Base-by-base conservation (phyloP, 164 flowering plant species). In the Saururus chinensis region DNA sequence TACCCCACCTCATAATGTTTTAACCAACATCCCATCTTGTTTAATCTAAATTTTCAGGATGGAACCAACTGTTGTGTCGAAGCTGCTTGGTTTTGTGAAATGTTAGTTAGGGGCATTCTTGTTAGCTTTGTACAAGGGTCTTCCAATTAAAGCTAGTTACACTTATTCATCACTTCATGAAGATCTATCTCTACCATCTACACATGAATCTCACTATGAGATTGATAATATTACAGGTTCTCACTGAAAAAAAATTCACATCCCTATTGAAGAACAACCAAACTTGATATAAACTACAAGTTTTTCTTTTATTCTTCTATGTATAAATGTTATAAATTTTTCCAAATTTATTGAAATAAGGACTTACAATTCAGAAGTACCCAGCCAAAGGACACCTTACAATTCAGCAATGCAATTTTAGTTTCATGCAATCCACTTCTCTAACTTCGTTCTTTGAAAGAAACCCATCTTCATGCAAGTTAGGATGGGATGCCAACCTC, bases 51-150 rank as follows among this genome's bases (percentile, higher is more conserved):
- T 41, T 62, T 64, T 24, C 75, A 87, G 95, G 75, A 68, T 82
- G 70, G 95, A 88, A 60, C 61, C 60, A 73, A 19, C 7, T 51
- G n/a, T 66, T 69, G 21, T 80, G 42, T 82, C 81, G 12, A 88
- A 88, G 73, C 64, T 82, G 61, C 0, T 77, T 64, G 91, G 95
- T 6, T 70, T 85, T 19, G 55, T 75, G n/a, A 7, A 74, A 22
- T 73, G 87, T 45, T 49, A 85, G 53, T 66, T 76, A 7, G 95
- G 95, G 25, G 91, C 89, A 22, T 24, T 88, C 53, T 73, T 82
- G 62, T 75, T 76, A 68, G 85, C 87, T 40, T 78, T 87, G 64
- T 70, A 80, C 5, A 83, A 78, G 62, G 95, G 95, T 7, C 84
- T 89, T 25, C 64, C 80, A 11, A 22, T 83, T 22, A 72, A 73